Percentiles rank a stretch among this genome's conserved stretches.
Evolutionary conservation across 352 stramenopile genomes (phyloP).

Genomic region (Globisporangium spinosum): DNA sequence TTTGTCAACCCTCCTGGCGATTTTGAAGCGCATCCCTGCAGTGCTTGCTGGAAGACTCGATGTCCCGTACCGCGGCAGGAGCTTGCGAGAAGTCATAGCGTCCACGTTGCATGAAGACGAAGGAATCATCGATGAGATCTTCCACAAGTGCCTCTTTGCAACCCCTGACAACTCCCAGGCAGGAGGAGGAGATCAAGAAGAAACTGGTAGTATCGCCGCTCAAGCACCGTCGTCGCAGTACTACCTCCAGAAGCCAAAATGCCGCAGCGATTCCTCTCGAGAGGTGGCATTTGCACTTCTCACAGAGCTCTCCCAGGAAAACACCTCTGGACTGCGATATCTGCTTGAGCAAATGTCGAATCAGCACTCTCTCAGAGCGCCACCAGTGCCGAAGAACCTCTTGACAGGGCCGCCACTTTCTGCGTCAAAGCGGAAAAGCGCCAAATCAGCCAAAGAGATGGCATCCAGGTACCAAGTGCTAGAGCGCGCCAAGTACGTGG

Average conservation of each 20-base stretch:
- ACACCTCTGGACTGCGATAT: slow-evolving; percentile 53
- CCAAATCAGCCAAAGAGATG: slow-evolving; percentile 37
- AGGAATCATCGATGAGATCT: slow-evolving; percentile 67
- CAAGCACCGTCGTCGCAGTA: slow-evolving; percentile 53
- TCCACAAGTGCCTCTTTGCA: slow-evolving; percentile 66
- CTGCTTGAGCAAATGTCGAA: slow-evolving; percentile 65
- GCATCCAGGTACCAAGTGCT: slow-evolving; percentile 24
- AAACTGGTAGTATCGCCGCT: slow-evolving; percentile 12
- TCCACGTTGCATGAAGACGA: slow-evolving; percentile 48
- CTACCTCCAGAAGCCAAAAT: slow-evolving; percentile 79
- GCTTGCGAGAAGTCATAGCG: slow-evolving; percentile 46
- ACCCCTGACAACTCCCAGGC: slow-evolving; percentile 27
- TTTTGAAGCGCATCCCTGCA: slow-evolving; percentile 55
- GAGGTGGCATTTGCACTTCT: slow-evolving; percentile 81
- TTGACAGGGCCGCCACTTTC: slow-evolving; percentile 19
- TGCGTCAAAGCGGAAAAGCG: slow-evolving; percentile 49
- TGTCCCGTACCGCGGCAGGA: slow-evolving; percentile 36
- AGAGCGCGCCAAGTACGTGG: slow-evolving; percentile 82
- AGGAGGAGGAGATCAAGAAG: slow-evolving; percentile 16
- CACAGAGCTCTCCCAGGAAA: slow-evolving; percentile 60
- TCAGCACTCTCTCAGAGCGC: slow-evolving; percentile 69
- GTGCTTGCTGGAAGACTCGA: slow-evolving; percentile 43
- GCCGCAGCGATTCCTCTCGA: slow-evolving; percentile 67
- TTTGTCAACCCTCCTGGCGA: slow-evolving; percentile 51
- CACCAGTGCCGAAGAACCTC: slow-evolving; percentile 26